phyloP scores from a whole-genome alignment of 2,329 filamentous ascomycete genomes.

The Tolypocladium tropicale region DNA sequence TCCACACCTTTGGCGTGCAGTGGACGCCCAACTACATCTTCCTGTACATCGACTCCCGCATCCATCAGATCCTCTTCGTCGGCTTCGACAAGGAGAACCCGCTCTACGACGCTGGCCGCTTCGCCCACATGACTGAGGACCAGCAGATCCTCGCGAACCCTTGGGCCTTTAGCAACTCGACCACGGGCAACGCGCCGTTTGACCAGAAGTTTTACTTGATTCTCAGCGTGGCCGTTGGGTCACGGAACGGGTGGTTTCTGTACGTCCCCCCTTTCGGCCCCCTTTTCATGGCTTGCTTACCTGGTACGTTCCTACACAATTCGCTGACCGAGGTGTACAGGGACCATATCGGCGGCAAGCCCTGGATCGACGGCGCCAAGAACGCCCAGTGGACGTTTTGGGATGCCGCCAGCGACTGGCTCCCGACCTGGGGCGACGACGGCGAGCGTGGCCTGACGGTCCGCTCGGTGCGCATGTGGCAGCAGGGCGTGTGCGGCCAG shows the following conservation, averaged over 20 bases:
- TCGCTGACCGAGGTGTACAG: conserved; percentile 8
- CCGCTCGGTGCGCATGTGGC: conserved; percentile 37
- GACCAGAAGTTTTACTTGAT: conserved; percentile 42
- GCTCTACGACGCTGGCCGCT: conserved; percentile 32
- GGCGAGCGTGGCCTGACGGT: conserved; percentile 34
- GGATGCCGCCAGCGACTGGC: conserved; percentile 28
- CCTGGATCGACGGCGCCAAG: conserved; percentile 32
- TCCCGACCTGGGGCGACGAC: conserved; percentile 35
- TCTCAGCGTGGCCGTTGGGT: conserved; percentile 39
- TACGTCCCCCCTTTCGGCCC: conserved; percentile 10
- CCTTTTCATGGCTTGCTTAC: not conserved
- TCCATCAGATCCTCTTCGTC: conserved; percentile 27
- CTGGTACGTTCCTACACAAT: too few species aligned
- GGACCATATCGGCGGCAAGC: conserved; percentile 32
- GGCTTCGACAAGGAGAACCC: conserved; percentile 20
- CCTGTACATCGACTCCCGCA: conserved; percentile 38
- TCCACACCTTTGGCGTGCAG: conserved; percentile 42
- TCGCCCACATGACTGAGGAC: conserved; percentile 28
- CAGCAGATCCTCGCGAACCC: conserved; percentile 30
- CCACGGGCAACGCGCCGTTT: conserved; percentile 35
- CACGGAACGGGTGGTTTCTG: conserved; percentile 37
- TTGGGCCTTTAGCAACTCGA: conserved; percentile 27
- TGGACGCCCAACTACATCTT: conserved; percentile 43
- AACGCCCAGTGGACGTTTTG: conserved; percentile 31
- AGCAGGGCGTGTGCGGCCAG: conserved; percentile 13